Percentiles rank a stretch among this genome's conserved stretches.
Conservation (phyloP, 495 filamentous ascomycete species). For the Geopyxis carbonaria region DNA sequence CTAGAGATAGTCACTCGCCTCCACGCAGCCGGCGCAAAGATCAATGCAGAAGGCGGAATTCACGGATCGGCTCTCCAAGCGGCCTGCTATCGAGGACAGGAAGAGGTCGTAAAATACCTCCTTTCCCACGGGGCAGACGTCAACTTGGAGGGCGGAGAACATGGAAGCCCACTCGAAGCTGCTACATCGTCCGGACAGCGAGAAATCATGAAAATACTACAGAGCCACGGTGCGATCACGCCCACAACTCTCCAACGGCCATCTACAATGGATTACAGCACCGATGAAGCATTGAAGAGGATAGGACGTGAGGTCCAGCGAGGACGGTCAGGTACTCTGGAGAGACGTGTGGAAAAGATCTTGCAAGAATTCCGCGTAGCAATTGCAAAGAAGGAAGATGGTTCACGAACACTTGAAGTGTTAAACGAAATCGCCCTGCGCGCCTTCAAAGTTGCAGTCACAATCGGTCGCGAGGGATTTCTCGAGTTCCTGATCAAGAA, state of each 20-base stretch:
- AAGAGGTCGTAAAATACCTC: conserved; percentile 3
- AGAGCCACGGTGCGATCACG: background rate
- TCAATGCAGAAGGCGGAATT: conserved; percentile 1
- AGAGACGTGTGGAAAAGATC: conserved; percentile 6
- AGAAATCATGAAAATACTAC: conserved; percentile 6
- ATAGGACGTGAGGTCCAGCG: too few relatives aligned
- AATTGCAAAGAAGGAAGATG: conserved; percentile 1
- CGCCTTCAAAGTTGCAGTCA: conserved; percentile 6
- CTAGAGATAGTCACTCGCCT: background rate
- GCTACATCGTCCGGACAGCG: conserved; percentile 5
- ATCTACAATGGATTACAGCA: too few relatives aligned
- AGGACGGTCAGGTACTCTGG: too few relatives aligned
- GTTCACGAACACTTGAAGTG: conserved; percentile 2
- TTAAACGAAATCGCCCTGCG: conserved; percentile 4
- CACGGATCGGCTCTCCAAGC: background rate
- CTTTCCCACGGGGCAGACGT: conserved; percentile 7
- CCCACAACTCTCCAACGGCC: background rate
- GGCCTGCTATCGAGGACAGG: background rate
- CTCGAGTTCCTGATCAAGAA: conserved; percentile 2
- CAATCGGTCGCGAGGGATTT: conserved; percentile 5
- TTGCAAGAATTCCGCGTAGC: background rate
- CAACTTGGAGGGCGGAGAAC: conserved; percentile 4
- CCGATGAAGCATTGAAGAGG: too few relatives aligned
- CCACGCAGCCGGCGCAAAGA: background rate
- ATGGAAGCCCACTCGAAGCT: conserved; percentile 7